A percentile compares a stretch with the other conserved stretches of the same genome.
Conservation (phyloP, 768 basidiomycete species). For the Amanita rubescens region DNA sequence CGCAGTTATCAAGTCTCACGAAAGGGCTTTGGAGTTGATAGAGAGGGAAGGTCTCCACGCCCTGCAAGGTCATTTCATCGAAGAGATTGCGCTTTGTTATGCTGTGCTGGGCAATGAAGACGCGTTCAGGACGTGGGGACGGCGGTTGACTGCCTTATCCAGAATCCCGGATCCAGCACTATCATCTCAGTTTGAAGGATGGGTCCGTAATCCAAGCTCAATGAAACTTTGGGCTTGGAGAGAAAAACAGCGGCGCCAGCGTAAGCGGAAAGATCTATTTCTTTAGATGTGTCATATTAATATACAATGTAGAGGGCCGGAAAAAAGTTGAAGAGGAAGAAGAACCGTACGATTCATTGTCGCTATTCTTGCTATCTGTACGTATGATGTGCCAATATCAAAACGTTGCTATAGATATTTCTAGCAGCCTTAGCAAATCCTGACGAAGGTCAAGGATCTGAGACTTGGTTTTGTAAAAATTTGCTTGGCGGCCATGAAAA, state of each 20-base stretch:
- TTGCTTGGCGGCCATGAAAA: too few species aligned
- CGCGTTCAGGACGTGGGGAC: constrained; percentile 31
- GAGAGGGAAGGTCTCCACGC: constrained; percentile 35
- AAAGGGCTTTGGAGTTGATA: constrained; percentile 31
- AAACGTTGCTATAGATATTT: too few species aligned
- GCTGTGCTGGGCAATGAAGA: constrained; percentile 32
- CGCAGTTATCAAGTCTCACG: constrained; percentile 30
- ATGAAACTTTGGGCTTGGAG: constrained; percentile 37
- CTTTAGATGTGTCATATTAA: too few species aligned
- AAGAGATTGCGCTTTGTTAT: constrained; percentile 36
- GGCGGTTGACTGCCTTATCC: constrained; percentile 20
- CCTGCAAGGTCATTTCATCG: constrained; percentile 31
- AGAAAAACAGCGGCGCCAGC: too few species aligned
- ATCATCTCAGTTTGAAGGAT: constrained; percentile 21
- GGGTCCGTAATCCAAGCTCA: constrained; percentile 23
- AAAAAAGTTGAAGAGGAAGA: too few species aligned
- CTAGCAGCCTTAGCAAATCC: too few species aligned
- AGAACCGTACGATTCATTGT: neutral
- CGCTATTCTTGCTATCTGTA: too few species aligned
- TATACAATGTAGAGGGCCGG: too few species aligned
- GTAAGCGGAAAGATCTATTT: too few species aligned
- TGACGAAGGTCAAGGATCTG: too few species aligned
- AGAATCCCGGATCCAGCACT: constrained; percentile 20
- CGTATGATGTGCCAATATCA: too few species aligned
- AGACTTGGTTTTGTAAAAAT: too few species aligned